A percentile compares a stretch with the other conserved stretches of the same genome.
These are phyloP conservation scores for Dunaliella primolecta DNA, from an alignment of 139 green algal species.

Conservation along the genomic window DNA sequence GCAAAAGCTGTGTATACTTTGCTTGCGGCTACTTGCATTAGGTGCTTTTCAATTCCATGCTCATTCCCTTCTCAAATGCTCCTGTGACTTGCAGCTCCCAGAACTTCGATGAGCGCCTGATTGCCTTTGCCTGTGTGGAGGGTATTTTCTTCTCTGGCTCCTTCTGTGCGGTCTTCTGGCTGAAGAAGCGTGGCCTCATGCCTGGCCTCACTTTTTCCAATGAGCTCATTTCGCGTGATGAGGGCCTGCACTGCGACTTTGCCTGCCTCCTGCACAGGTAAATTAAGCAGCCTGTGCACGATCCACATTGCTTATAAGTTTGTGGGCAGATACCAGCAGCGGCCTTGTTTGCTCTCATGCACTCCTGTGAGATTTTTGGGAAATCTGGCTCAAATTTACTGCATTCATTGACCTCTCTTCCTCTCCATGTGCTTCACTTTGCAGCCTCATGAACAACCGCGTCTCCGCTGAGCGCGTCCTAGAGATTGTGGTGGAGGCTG, in stretches of 20 bases:
- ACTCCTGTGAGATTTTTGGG: background rate
- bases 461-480: slow-evolving; percentile 47
- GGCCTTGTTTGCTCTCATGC: background rate
- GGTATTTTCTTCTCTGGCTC: slow-evolving; percentile 94
- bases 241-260: slow-evolving; percentile 97
- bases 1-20: slow-evolving; percentile 12
- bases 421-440: background rate
- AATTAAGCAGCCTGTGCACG: background rate
- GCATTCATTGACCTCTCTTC: too few species aligned
- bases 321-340: background rate
- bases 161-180: slow-evolving; percentile 99
- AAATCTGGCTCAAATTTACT: background rate
- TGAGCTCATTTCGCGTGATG: slow-evolving; percentile 95
- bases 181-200: slow-evolving; percentile 98
- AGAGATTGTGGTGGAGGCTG: slow-evolving; percentile 63
- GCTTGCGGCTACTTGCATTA: background rate
- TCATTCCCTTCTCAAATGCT: background rate
- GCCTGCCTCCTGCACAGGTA: slow-evolving; percentile 88
- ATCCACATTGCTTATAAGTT: background rate
- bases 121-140: slow-evolving; percentile 95
- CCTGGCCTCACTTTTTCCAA: slow-evolving; percentile 97
- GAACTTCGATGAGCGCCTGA: slow-evolving; percentile 85
- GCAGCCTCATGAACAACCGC: slow-evolving; percentile 79
- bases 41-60: background rate
- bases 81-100: slow-evolving; percentile 24